These are phyloP conservation scores for Trametes sp. DNA, from an alignment of 1,284 basidiomycete genomes.

Conservation along the genomic window DNA sequence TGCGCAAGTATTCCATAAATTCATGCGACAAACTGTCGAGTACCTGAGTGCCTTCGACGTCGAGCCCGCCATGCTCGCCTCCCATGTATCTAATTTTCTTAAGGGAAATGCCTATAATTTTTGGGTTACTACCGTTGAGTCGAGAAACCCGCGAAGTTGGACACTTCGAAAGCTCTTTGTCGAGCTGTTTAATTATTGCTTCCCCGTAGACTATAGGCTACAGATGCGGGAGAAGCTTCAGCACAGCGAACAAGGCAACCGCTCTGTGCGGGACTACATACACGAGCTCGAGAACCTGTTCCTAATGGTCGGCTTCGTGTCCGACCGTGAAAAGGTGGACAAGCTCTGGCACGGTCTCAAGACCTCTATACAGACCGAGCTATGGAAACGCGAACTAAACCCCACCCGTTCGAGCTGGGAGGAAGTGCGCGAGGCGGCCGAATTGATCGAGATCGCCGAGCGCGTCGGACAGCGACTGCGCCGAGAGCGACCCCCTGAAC, in stretches of 20 bases:
- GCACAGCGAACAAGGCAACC: conserved; percentile 23
- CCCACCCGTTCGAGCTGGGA: conserved; percentile 30
- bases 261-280: conserved; percentile 37
- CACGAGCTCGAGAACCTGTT: conserved; percentile 44
- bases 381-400: conserved; percentile 41
- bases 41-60: conserved; percentile 20
- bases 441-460: conserved; percentile 27
- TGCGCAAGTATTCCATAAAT: conserved; percentile 30
- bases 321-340: conserved; percentile 41
- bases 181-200: conserved; percentile 53
- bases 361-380: conserved; percentile 36
- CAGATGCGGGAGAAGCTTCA: conserved; percentile 30
- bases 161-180: conserved; percentile 40
- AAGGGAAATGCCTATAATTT: conserved; percentile 49
- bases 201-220: conserved; percentile 47
- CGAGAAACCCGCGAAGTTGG: conserved; percentile 35
- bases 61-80: not conserved
- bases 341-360: conserved; percentile 46
- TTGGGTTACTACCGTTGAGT: conserved; percentile 44
- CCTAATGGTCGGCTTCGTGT: conserved; percentile 41
- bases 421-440: conserved; percentile 23
- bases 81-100: conserved; percentile 32
- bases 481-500: not conserved
- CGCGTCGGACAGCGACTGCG: not conserved
- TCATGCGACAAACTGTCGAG: conserved; percentile 21